These are phyloP conservation scores for Pharnaceum exiguum DNA, from an alignment of 148 eudicot species.

Conservation along the genomic window DNA sequence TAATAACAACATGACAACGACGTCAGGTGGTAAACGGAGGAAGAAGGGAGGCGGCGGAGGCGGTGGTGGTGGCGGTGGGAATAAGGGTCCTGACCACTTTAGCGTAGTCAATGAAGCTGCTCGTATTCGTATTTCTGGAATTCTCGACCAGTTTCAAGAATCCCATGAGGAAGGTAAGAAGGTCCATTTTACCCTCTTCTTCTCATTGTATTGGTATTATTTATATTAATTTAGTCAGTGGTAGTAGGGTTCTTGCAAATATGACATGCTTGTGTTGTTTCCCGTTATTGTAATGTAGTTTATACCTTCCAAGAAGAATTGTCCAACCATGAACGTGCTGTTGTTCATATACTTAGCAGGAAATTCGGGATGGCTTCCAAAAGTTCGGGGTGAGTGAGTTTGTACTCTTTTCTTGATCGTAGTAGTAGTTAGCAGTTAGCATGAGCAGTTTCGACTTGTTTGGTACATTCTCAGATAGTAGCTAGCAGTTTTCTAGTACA, in stretches of 20 bases:
- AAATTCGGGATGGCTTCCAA: constrained; percentile 68
- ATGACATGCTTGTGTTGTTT: too few species aligned
- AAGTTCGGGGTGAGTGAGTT: constrained; percentile 69
- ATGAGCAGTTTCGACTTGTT: too few species aligned
- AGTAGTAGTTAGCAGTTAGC: too few species aligned
- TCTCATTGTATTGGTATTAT: background rate
- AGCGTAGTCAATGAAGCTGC: constrained; percentile 21
- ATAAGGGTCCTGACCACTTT: background rate
- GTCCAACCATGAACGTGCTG: constrained; percentile 54
- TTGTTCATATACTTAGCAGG: constrained; percentile 46
- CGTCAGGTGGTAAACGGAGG: too few species aligned
- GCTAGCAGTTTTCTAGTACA: too few species aligned
- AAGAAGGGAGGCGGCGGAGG: background rate
- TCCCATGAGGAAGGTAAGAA: constrained; percentile 47
- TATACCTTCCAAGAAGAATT: constrained; percentile 56
- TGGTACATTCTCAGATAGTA: too few species aligned
- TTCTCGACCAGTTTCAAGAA: constrained; percentile 24
- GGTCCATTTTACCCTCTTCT: background rate
- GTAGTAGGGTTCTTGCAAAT: too few species aligned
- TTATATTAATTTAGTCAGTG: too few species aligned
- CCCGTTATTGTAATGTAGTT: constrained; percentile 48
- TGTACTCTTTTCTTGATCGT: background rate
- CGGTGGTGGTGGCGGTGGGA: background rate
- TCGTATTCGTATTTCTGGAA: constrained; percentile 16
- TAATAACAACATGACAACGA: too few species aligned